Conservation (phyloP, 257 asterid genomes). For the Fraxinus cuspidata region DNA sequence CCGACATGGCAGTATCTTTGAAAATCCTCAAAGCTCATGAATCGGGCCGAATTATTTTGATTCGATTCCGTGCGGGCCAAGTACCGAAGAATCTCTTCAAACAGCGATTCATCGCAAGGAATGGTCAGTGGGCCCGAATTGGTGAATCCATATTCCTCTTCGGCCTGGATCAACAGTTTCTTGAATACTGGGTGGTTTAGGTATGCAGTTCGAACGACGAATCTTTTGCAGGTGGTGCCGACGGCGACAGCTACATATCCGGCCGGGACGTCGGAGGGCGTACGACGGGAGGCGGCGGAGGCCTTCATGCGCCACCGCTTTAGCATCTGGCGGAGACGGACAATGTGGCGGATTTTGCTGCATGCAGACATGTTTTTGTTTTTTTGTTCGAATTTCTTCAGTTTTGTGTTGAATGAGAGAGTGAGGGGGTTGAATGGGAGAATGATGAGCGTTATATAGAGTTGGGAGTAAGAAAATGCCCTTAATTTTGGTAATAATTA, state of each 20-base stretch:
- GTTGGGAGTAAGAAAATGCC: slow-evolving; percentile 13
- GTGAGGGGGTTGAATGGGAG: slow-evolving; percentile 17
- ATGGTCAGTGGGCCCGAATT: slow-evolving; percentile 54
- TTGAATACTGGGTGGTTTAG: slow-evolving; percentile 56
- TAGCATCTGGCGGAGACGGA: slow-evolving; percentile 51
- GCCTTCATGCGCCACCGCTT: slow-evolving; percentile 57
- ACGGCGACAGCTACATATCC: slow-evolving; percentile 56
- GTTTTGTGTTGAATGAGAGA: neutral
- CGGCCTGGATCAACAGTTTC: slow-evolving; percentile 49
- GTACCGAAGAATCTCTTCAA: slow-evolving; percentile 44
- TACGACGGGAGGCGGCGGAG: slow-evolving; percentile 21
- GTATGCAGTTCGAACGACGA: slow-evolving; percentile 46
- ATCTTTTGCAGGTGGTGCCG: slow-evolving; percentile 39
- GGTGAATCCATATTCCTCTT: slow-evolving; percentile 56
- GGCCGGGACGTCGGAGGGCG: slow-evolving; percentile 44
- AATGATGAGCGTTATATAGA: slow-evolving; percentile 29
- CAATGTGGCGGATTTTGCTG: slow-evolving; percentile 50
- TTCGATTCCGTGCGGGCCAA: slow-evolving; percentile 48
- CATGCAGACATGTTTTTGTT: slow-evolving; percentile 41
- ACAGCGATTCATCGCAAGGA: slow-evolving; percentile 56
- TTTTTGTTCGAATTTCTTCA: neutral
- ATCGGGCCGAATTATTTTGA: slow-evolving; percentile 33
- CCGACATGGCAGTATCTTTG: slow-evolving; percentile 54
- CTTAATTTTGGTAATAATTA: neutral
- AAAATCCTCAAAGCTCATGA: slow-evolving; percentile 47